phyloP scores from a whole-genome alignment of 2,329 filamentous ascomycete species.

The Seiridium unicorne region DNA sequence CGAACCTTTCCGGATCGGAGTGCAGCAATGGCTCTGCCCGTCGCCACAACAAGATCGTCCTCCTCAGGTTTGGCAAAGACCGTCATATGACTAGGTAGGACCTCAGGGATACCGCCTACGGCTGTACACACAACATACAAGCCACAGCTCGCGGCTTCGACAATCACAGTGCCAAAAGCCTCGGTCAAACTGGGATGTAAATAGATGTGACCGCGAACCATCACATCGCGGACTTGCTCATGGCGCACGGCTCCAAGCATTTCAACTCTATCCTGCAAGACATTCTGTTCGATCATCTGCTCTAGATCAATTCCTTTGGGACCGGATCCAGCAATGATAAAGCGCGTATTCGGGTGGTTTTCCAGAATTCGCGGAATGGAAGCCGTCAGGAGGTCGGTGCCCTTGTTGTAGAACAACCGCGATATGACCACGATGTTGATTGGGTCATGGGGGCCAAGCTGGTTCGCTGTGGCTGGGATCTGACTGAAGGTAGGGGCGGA shows the following conservation, averaged over 20 bases:
- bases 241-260: conserved; percentile 90
- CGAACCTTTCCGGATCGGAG: conserved; percentile 83
- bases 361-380: conserved; percentile 91
- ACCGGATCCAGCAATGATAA: conserved; percentile 93
- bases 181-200: conserved; percentile 93
- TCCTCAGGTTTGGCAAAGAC: conserved; percentile 96
- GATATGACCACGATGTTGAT: conserved; percentile 98
- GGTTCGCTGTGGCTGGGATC: conserved; percentile 57
- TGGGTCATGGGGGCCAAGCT: conserved; percentile 76
- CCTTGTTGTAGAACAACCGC: conserved; percentile 97
- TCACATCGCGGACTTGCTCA: conserved; percentile 95
- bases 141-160: conserved; percentile 93
- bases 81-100: conserved; percentile 94
- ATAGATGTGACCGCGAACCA: conserved; percentile 96
- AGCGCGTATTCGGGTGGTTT: conserved; percentile 87
- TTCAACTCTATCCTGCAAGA: conserved; percentile 89
- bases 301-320: conserved; percentile 97
- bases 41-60: conserved; percentile 88
- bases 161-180: conserved; percentile 96
- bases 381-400: conserved; percentile 93
- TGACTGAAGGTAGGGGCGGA: conserved; percentile 32
- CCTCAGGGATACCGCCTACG: conserved; percentile 95
- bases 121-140: conserved; percentile 96
- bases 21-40: conserved; percentile 82
- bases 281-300: conserved; percentile 95